These are phyloP conservation scores for Cryphonectria carpinicola DNA, from an alignment of 2,329 filamentous ascomycete genomes.

Conservation along the genomic window DNA sequence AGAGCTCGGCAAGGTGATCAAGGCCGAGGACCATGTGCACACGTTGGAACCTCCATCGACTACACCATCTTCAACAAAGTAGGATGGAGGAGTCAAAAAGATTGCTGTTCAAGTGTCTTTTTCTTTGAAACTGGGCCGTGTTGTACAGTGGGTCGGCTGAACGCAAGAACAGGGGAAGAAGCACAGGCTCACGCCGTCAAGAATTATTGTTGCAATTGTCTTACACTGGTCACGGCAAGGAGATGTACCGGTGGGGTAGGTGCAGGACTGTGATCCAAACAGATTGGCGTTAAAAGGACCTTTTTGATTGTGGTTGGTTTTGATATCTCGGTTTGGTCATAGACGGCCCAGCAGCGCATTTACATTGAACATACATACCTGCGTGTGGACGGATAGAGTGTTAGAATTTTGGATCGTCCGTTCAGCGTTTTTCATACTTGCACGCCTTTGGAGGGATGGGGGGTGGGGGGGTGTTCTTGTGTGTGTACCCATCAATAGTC, in stretches of 20 bases:
- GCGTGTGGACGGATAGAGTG: background rate
- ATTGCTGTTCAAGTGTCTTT: background rate
- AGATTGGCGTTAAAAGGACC: slow-evolving; percentile 10
- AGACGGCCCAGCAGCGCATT: slow-evolving; percentile 17
- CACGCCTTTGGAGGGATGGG: background rate
- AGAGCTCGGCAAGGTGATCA: slow-evolving; percentile 69
- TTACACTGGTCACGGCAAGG: background rate
- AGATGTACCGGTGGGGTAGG: background rate
- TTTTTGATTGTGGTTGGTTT: slow-evolving; percentile 4
- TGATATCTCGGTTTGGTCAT: slow-evolving; percentile 13
- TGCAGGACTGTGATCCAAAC: background rate
- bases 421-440: background rate
- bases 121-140: background rate
- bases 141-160: background rate
- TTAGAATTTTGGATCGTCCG: too few relatives aligned
- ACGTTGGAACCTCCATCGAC: slow-evolving; percentile 74
- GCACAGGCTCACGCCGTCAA: background rate
- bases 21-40: slow-evolving; percentile 79
- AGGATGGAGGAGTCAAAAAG: slow-evolving; percentile 6
- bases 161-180: background rate
- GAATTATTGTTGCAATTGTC: slow-evolving; percentile 1
- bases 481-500: background rate
- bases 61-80: slow-evolving; percentile 37
- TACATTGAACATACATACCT: slow-evolving; percentile 14
- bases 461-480: background rate